Conservation (phyloP, 1,139 yeast species). For the Geotrichum siamense region DNA sequence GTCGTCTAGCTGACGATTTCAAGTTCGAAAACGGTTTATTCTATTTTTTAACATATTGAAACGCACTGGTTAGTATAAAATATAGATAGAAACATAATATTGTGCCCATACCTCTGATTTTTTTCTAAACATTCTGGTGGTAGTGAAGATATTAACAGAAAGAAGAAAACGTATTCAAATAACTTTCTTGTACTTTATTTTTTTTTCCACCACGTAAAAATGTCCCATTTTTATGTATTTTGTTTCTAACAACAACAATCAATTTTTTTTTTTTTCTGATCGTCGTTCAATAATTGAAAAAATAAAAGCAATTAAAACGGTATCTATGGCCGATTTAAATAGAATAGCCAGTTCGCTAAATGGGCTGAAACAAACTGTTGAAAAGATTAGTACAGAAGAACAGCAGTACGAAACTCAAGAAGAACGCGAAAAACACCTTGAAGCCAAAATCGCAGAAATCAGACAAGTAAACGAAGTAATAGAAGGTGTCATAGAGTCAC, state of each 20-base stretch:
- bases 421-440: constrained; percentile 23
- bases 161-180: too few relatives aligned
- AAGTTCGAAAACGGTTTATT: constrained; percentile 70
- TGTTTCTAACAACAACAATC: too few relatives aligned
- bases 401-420: neutral
- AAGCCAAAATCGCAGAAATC: constrained; percentile 26
- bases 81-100: neutral
- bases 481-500: constrained; percentile 24
- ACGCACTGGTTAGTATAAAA: too few relatives aligned
- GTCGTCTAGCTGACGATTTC: constrained; percentile 74
- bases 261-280: too few relatives aligned
- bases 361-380: constrained; percentile 10
- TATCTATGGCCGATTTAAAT: constrained; percentile 13
- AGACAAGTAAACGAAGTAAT: constrained; percentile 25
- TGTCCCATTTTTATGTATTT: too few relatives aligned
- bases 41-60: too few relatives aligned
- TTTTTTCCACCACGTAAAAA: too few relatives aligned
- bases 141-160: too few relatives aligned
- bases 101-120: constrained; percentile 1
- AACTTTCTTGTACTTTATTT: too few relatives aligned
- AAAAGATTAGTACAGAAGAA: neutral
- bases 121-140: constrained; percentile 2
- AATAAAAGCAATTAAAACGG: too few relatives aligned
- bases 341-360: constrained; percentile 10
- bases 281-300: neutral